Base-by-base conservation (phyloP, 768 basidiomycete genomes). In the Gymnopilus junonius region DNA sequence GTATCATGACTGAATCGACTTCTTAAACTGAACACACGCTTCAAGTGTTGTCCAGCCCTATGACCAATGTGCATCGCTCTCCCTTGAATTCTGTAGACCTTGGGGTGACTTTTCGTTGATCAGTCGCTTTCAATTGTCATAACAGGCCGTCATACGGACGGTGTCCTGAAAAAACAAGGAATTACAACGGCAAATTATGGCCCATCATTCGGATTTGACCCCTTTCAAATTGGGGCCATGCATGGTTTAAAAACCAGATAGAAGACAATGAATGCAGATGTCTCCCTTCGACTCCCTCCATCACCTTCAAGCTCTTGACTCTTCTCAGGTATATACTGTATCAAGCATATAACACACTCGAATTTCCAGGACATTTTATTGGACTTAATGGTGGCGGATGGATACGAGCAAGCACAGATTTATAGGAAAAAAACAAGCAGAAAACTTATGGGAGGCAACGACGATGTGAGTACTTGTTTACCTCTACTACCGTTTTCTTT, bases 341-440 rank as follows among this genome's bases (percentile, higher is more conserved):
- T 42, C 40, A 6, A 42, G 40, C 15, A 42, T n/a, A n/a, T 20
- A 15, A 39, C 12, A 17, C 17, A 15, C 4, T 5, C 37, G 8
- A 39, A 12, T 15, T 10, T 42, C 46, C 8, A 64, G 59, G 63
- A 31, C 65, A 4, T n/a, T n/a, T n/a, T n/a, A n/a, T n/a, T n/a
- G n/a, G n/a, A 14, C 35, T 37, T 37, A 48, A 64, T 66, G 68
- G 43, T 69, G 14, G 60, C 63, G 15, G 57, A 66, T 32, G 56
- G 58, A 2, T 64, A 69, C 40, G 63, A 62, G 20, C 27, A 25
- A 11, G 63, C 65, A n/a, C 35, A 55, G 17, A 51, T 27, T 17
- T 53, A 58, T 58, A 48, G 65, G 21, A 46, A 50, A 21, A 62
- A 61, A 8, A 23, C 43, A 7, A 37, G 54, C 1, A 35, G 55